Percentiles rank a stretch among this genome's conserved stretches.
Conservation (phyloP, 257 asterid genomes). For the Nicotiana sylvestris region DNA sequence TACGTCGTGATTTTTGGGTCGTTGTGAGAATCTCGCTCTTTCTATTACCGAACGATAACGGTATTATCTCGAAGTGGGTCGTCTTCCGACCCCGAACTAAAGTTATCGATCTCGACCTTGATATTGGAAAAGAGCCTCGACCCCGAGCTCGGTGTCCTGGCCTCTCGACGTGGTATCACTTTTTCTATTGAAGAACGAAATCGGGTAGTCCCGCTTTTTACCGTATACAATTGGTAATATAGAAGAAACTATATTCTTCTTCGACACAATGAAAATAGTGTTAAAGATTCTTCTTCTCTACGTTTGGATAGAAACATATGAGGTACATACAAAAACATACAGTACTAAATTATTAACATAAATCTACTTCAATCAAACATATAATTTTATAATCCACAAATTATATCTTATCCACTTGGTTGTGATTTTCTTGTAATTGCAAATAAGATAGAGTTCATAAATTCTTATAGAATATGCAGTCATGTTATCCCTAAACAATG, state of each 20-base stretch:
- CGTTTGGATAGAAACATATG: not conserved
- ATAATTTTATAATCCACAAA: not conserved
- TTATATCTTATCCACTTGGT: not conserved
- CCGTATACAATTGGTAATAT: too few species aligned
- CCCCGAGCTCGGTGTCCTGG: too few species aligned
- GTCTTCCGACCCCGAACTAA: too few species aligned
- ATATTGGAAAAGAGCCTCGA: too few species aligned
- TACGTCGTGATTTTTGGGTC: too few species aligned
- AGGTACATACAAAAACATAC: not conserved
- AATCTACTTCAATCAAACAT: not conserved
- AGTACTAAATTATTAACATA: not conserved
- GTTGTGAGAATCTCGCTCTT: too few species aligned
- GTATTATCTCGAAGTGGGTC: too few species aligned
- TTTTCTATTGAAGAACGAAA: too few species aligned
- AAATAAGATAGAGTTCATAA: not conserved
- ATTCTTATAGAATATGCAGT: not conserved
- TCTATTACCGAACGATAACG: too few species aligned
- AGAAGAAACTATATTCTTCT: not conserved
- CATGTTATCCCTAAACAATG: not conserved
- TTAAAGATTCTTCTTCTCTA: not conserved
- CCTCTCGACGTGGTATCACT: too few species aligned
- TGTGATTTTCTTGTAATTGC: not conserved
- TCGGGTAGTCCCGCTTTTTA: too few species aligned
- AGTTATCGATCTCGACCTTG: too few species aligned
- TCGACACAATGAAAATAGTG: not conserved